Evolutionary conservation across 169 alveolate species (phyloP).

Genomic region (Plasmodium gonderi): DNA sequence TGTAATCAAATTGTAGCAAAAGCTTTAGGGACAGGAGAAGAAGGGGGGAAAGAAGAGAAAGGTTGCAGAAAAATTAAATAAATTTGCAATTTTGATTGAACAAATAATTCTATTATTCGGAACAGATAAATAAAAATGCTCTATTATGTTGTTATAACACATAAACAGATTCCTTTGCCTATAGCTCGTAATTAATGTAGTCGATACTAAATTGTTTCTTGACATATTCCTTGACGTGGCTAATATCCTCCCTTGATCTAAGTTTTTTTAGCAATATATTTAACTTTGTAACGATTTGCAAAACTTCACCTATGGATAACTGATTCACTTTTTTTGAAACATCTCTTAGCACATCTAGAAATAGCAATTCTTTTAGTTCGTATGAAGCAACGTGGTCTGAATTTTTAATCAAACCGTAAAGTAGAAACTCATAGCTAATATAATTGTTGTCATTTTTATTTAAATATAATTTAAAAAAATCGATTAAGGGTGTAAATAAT

Average conservation of each 20-base stretch:
- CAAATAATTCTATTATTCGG: too few relatives aligned
- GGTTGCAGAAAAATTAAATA: too few relatives aligned
- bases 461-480: constrained; percentile 37
- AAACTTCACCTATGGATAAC: constrained; percentile 13
- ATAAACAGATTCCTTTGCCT: not conserved
- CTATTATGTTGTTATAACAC: too few relatives aligned
- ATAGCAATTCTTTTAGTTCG: constrained; percentile 44
- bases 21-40: too few relatives aligned
- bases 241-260: constrained; percentile 58
- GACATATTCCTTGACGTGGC: constrained; percentile 23
- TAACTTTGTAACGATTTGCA: constrained; percentile 25
- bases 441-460: constrained; percentile 40
- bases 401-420: constrained; percentile 36
- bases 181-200: constrained; percentile 27
- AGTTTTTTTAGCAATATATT: constrained; percentile 49
- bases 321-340: constrained; percentile 20
- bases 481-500: constrained; percentile 34
- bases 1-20: too few relatives aligned
- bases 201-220: constrained; percentile 6
- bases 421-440: constrained; percentile 20
- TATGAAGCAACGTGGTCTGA: constrained; percentile 27
- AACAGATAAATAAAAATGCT: too few relatives aligned
- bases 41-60: too few relatives aligned
- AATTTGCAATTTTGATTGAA: too few relatives aligned
- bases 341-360: constrained; percentile 46